phyloP scores from a whole-genome alignment of 257 asterid species.

The Ballota nigra region DNA sequence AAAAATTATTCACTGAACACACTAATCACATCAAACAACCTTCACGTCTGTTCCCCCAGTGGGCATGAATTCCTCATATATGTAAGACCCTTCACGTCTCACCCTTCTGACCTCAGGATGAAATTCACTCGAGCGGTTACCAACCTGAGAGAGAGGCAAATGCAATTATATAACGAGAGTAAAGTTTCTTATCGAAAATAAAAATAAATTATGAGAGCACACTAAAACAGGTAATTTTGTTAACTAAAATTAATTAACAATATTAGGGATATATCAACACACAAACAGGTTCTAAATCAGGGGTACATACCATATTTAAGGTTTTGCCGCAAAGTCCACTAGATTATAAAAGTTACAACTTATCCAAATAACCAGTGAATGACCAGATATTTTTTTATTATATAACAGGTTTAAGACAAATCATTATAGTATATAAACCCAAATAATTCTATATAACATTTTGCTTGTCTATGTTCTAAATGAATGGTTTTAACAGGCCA shows the following conservation, averaged over 20 bases:
- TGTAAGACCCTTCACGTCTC: conserved; percentile 98
- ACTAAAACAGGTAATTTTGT: not conserved
- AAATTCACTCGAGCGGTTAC: conserved; percentile 97
- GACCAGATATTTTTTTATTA: not conserved
- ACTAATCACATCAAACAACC: conserved; percentile 44
- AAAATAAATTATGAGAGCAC: not conserved
- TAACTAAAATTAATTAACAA: not conserved
- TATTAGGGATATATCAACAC: not conserved
- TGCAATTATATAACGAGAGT: not conserved
- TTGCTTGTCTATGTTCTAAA: not conserved
- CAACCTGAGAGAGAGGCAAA: conserved; percentile 53
- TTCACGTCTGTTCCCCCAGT: conserved; percentile 99
- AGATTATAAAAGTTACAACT: not conserved
- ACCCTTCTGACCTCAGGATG: conserved; percentile 96
- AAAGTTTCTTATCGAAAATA: not conserved
- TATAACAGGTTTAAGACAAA: not conserved
- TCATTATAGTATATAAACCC: not conserved
- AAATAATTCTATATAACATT: not conserved
- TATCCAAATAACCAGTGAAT: not conserved
- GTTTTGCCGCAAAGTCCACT: not conserved
- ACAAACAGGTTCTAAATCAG: not conserved
- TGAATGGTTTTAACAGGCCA: not conserved
- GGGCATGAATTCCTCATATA: conserved; percentile 99
- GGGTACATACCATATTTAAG: not conserved
- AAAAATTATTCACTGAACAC: conserved; percentile 8